phyloP scores from a whole-genome alignment of 257 asterid species.

The Paraleonurus japonicus region DNA sequence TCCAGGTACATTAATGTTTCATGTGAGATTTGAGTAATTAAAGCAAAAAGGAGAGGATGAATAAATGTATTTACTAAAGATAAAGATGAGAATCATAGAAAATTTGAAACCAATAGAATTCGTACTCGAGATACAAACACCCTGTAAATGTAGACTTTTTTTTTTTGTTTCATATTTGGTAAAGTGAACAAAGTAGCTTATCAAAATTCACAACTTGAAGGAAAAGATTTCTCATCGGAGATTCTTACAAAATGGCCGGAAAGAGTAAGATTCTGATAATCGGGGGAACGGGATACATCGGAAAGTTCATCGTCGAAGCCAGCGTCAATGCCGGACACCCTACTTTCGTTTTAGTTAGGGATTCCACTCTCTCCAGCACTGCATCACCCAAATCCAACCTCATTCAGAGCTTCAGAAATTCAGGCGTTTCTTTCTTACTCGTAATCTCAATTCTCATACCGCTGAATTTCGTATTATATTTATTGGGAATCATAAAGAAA shows the following conservation, averaged over 20 bases:
- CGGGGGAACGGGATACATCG: slow-evolving; percentile 64
- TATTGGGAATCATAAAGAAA: not conserved
- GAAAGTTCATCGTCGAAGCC: slow-evolving; percentile 53
- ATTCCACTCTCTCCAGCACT: slow-evolving; percentile 42
- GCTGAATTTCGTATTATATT: not conserved
- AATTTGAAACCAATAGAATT: no score
- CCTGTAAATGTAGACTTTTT: no score
- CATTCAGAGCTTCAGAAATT: slow-evolving; percentile 39
- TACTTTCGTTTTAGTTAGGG: slow-evolving; percentile 43
- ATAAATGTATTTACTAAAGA: no score
- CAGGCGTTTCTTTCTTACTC: slow-evolving; percentile 39
- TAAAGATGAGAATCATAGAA: no score
- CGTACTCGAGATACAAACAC: no score
- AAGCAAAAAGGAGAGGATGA: no score
- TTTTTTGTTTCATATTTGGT: no score
- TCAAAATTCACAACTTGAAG: not conserved
- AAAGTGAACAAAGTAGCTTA: no score
- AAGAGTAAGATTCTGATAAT: slow-evolving; percentile 53
- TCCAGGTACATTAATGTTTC: no score
- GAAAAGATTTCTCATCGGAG: not conserved
- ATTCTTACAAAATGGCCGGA: slow-evolving; percentile 35
- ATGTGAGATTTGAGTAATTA: no score
- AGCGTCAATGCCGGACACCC: slow-evolving; percentile 43
- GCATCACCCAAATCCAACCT: slow-evolving; percentile 37
- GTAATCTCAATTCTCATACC: slow-evolving; percentile 27